Evolutionary conservation across 2,329 filamentous ascomycete species (phyloP), one percentile per base, ranked within the genome.

Genomic region (Fusarium euwallaceae): DNA sequence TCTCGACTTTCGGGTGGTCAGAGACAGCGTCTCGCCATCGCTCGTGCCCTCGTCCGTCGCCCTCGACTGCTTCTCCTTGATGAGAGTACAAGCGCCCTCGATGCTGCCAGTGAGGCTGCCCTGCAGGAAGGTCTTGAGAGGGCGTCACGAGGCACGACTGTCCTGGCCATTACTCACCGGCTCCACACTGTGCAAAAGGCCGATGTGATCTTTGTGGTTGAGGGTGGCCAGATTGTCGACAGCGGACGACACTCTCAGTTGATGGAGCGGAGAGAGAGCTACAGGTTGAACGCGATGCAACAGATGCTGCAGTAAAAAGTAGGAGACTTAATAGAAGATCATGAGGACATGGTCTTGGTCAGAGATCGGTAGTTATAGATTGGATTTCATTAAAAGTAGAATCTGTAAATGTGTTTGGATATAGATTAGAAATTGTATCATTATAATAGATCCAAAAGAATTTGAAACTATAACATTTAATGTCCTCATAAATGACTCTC

Each of bases 41-140:
- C 94, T 0, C 88, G 94, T 14, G 94, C 94, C 0, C 85, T 96
- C 4, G 88, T 95, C 4, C 88, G 94, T 1, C 88, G 89, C 66
- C 94, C 94, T 0, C 88, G 91, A 36, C 86, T 97, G 1, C 82
- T 97, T 20, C 88, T 97, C 43, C 86, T 97, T 1, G 95, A 97
- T 76, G 94, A 97, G 84, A 93, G 93, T 32, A 97, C 94, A 0
- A 93, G 91, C 37, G 93, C 92, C 4, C 86, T 97, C 2, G 94
- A 97, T 78, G 89, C 90, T 0, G 91, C 92, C 76, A 92, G 89
- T 59, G 92, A 94, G 51, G 85, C 86, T 8, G 82, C 92, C 4
- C 88, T 97, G 17, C 89, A 93, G 63, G 87, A 92, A 27, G 92
- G 91, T 0, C 84, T 95, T 51, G 91, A 93, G 82, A 86, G 83